Evolutionary conservation across 1,139 yeast genomes (phyloP).

Genomic region (Candida albicans): DNA sequence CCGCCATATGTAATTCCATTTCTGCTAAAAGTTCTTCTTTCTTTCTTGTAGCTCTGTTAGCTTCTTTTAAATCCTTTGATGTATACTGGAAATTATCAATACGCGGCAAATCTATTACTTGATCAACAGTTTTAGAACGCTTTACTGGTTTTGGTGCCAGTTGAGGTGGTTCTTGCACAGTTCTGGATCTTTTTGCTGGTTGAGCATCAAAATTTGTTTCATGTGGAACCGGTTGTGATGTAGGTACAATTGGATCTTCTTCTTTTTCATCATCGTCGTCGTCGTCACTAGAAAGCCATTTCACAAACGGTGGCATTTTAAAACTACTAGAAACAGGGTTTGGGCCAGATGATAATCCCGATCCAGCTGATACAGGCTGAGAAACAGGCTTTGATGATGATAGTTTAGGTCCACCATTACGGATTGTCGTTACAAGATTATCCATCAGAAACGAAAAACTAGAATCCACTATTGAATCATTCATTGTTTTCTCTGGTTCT

Average conservation of each 20-base stretch:
- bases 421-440: background rate
- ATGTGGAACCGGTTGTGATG: conserved; percentile 4
- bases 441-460: conserved; percentile 12
- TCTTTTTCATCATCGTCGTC: conserved; percentile 7
- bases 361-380: too few species aligned
- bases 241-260: background rate
- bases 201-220: background rate
- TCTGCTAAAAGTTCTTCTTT: conserved; percentile 53
- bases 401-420: too few species aligned
- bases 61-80: conserved; percentile 43
- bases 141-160: conserved; percentile 1
- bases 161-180: conserved; percentile 8
- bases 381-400: too few species aligned
- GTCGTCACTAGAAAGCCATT: conserved; percentile 16
- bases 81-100: conserved; percentile 17
- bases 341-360: too few species aligned
- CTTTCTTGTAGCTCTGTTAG: conserved; percentile 47
- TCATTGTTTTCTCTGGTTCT: background rate
- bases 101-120: conserved; percentile 7
- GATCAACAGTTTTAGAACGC: conserved; percentile 9
- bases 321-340: background rate
- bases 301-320: conserved; percentile 8
- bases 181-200: conserved; percentile 10
- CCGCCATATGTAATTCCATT: conserved; percentile 42
- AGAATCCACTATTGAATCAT: conserved; percentile 15